Evolutionary conservation across 2,329 filamentous ascomycete genomes (phyloP).

Genomic region (Curvularia spicifera): DNA sequence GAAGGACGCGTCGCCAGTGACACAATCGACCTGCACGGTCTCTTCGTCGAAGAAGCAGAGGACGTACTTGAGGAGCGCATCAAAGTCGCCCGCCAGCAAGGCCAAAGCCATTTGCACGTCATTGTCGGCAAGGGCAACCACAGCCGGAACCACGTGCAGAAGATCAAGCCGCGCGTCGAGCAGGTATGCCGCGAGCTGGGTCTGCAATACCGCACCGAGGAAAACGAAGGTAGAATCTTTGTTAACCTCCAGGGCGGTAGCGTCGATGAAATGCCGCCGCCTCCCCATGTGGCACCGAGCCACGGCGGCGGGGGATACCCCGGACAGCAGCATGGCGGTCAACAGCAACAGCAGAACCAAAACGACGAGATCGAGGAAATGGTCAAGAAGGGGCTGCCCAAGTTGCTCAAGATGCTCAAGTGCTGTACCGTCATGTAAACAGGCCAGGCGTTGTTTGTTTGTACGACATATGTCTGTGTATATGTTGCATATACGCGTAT

Average conservation of each 20-base stretch:
- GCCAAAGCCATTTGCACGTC: slow-evolving; percentile 85
- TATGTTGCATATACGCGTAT: not conserved
- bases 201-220: slow-evolving; percentile 82
- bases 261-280: slow-evolving; percentile 51
- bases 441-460: not conserved
- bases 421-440: slow-evolving; percentile 78
- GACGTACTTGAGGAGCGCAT: slow-evolving; percentile 87
- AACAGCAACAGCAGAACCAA: slow-evolving; percentile 51
- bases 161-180: slow-evolving; percentile 95
- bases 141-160: slow-evolving; percentile 79
- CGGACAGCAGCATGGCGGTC: slow-evolving; percentile 53
- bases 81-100: slow-evolving; percentile 72
- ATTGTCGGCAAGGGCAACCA: slow-evolving; percentile 98
- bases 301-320: slow-evolving; percentile 45
- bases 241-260: slow-evolving; percentile 79
- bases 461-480: not conserved
- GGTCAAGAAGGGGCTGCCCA: slow-evolving; percentile 66
- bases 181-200: slow-evolving; percentile 83
- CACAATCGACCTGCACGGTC: slow-evolving; percentile 92
- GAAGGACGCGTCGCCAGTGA: slow-evolving; percentile 74
- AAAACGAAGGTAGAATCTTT: slow-evolving; percentile 88
- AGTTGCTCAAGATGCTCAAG: slow-evolving; percentile 66
- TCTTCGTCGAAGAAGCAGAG: slow-evolving; percentile 94
- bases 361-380: slow-evolving; percentile 65
- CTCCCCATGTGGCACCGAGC: slow-evolving; percentile 46